Base-by-base conservation (phyloP, 805 yeast genomes). In the Wickerhamiella occidentalis region DNA sequence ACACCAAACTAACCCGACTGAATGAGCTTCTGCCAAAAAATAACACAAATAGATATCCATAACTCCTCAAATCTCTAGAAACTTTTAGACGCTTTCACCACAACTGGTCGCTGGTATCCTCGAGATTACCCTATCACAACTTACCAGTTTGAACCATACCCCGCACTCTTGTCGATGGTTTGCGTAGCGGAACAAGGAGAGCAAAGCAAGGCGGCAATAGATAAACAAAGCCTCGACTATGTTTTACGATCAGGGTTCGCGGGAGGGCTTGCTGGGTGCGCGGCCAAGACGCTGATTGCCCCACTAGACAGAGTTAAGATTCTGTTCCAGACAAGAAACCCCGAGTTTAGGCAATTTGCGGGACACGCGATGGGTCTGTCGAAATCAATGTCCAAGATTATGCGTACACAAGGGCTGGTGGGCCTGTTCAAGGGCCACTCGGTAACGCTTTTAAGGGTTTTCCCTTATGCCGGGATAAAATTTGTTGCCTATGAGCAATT, bases 351-450 rank as follows among this genome's bases (percentile, higher is more conserved):
- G 36, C 76, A 82, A 62, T 86, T 77, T 62, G 72, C 94, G 6
- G 96, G 96, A 13, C 78, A 90, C 0, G 76, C 83, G 54, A 64
- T 68, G 28, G 98, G 98, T 1, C 68, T 92, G 49, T 71, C 78
- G 53, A 68, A 70, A 43, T 97, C 98, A 0, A 82, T 82, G 0
- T 67, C 67, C 30, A 73, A 76, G 50, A 88, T 92, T 22, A 77
- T 77, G 67, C 50, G 57, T 6, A 71, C 68, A 46, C 92, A 86
- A 63, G 97, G 97, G 15, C 43, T 79, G 1, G 54, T 68, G 40
- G 98, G 98, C 1, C 75, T 92, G 49, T 90, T 79, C 63, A 95
- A 90, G 60, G 98, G 98, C 37, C 98, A 92, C 64, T 85, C 95
- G 3, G 96, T 94, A 0, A 92, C 98, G 0, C 68, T 92, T 46